Evolutionary conservation across 2,329 filamentous ascomycete species (phyloP).

Genomic region (Colletotrichum chlorophyti): DNA sequence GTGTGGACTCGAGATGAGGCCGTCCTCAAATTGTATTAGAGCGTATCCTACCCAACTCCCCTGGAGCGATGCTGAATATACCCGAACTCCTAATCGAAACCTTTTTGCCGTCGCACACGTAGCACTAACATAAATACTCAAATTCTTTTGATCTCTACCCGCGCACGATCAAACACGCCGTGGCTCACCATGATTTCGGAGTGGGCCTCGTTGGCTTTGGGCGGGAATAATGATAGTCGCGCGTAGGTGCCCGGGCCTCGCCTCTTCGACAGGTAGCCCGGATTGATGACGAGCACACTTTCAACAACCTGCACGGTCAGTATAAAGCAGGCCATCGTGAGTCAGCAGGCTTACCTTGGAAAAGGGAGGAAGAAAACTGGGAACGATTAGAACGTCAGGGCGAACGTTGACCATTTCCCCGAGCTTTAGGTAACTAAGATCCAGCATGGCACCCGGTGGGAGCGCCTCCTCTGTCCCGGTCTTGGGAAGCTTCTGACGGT

Average conservation of each 20-base stretch:
- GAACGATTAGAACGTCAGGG: conserved; percentile 84
- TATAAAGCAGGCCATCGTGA: not conserved
- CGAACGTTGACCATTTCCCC: conserved; percentile 88
- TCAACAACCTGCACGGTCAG: conserved; percentile 75
- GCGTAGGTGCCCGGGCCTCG: conserved; percentile 86
- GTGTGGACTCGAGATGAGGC: conserved; percentile 49
- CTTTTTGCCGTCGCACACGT: conserved; percentile 5
- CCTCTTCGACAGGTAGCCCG: conserved; percentile 84
- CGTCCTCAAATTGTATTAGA: conserved; percentile 10
- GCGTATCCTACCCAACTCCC: conserved; percentile 15
- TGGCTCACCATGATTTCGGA: conserved; percentile 70
- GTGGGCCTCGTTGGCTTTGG: conserved; percentile 63
- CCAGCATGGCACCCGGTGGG: conserved; percentile 78
- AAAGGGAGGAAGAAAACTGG: conserved; percentile 84
- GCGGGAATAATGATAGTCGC: conserved; percentile 76
- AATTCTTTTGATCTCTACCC: conserved; percentile 88
- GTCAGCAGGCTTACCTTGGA: conserved; percentile 70
- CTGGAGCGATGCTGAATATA: conserved; percentile 29
- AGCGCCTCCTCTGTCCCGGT: conserved; percentile 65
- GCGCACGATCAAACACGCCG: conserved; percentile 79
- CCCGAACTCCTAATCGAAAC: conserved; percentile 24
- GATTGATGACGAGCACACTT: conserved; percentile 89
- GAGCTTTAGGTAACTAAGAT: conserved; percentile 84
- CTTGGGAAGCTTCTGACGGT: conserved; percentile 70
- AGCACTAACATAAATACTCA: conserved; percentile 33